Evolutionary conservation across 1,139 yeast genomes (phyloP).

Genomic region (Nadsonia starkeyi-henricii): DNA sequence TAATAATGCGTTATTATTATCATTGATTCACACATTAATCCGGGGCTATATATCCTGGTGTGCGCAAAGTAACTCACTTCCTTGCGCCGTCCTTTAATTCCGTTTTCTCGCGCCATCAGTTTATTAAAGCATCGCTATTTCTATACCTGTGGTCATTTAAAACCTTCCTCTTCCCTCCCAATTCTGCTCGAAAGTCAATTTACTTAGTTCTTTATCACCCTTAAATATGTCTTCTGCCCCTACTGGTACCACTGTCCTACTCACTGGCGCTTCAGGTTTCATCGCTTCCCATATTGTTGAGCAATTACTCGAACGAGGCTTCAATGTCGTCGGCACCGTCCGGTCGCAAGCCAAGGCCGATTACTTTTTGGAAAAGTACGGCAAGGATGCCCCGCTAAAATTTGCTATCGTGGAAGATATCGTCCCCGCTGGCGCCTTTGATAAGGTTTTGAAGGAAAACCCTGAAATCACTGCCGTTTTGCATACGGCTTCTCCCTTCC

Average conservation of each 20-base stretch:
- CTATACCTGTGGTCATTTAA: no score
- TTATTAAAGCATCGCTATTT: no score
- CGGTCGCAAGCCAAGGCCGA: conserved; percentile 37
- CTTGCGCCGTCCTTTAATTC: no score
- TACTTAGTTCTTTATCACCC: no score
- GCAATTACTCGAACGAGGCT: conserved; percentile 24
- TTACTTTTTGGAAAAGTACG: conserved; percentile 18
- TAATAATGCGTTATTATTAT: no score
- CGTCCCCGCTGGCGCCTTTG: conserved; percentile 1
- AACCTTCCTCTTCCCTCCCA: no score
- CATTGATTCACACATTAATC: no score
- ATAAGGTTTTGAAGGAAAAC: conserved; percentile 2
- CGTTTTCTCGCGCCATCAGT: no score
- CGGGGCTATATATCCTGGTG: no score
- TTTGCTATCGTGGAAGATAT: conserved; percentile 3
- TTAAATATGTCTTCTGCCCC: no score
- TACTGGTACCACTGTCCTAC: conserved; percentile 27
- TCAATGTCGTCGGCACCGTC: conserved; percentile 44
- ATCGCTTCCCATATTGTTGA: conserved; percentile 38
- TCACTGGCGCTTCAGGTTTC: conserved; percentile 48
- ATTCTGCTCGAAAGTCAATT: no score
- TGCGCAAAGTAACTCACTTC: no score
- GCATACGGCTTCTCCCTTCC: not conserved
- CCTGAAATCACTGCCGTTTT: conserved; percentile 1
- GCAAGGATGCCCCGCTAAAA: not conserved